Base-by-base conservation (phyloP, 2,329 filamentous ascomycete genomes). In the Allantophomopsis lycopodina region DNA sequence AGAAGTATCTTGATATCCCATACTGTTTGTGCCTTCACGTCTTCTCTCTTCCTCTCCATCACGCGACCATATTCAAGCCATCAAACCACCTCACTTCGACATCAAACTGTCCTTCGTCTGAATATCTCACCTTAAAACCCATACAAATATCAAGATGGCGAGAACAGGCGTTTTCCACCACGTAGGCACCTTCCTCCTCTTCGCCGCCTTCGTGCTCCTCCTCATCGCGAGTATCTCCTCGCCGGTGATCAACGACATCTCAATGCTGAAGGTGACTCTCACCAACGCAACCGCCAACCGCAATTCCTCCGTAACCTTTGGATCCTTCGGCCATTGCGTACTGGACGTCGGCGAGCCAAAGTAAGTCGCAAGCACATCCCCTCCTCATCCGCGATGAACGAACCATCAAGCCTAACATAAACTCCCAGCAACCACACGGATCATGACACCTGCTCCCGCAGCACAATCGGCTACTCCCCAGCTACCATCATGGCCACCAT, bases 311-410 rank as follows among this genome's bases (percentile, higher is more conserved):
- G 55, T 76, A 28, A 63, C 60, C 2, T 76, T 74, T 55, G 76
- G 76, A 35, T 73, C 71, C 0, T 79, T 77, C 57, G 76, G 76
- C 7, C 73, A 68, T 53, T 80, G 76, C 51, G 47, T 61, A 23
- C 46, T 55, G 30, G 48, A 59, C 48, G 51, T 52, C 5, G 48
- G 48, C 30, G 39, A 46, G 4, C 40, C 42, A 23, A 36, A 41
- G 57, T 57, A 51, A 38, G 49, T 52, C 21, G n/a, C n/a, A n/a
- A n/a, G n/a, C 32, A 28, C 31, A 17, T 23, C 33, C n/a, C 30
- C 8, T 3, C 21, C 18, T n/a, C 37, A 12, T 17, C 20, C 6
- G 16, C 7, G 7, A 10, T 10, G 15, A 33, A 23, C n/a, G 15
- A 20, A 7, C 36, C 17, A 41, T 32, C 4, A 20, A 23, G 12